Conservation (phyloP, 345 rosid genomes). For the Hibiscus mutabilis region DNA sequence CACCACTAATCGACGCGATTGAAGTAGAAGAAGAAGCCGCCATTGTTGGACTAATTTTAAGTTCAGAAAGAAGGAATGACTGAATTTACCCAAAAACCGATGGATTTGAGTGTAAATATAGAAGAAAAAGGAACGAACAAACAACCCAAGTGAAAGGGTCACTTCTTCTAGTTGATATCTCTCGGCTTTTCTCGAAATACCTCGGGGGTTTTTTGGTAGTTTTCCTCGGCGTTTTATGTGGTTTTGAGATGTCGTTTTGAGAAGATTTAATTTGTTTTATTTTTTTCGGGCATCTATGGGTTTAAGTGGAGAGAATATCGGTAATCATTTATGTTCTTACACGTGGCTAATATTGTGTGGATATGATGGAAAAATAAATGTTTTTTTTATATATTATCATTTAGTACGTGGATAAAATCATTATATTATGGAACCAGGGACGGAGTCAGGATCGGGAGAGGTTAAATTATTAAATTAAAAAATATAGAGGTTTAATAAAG, state of each 20-base stretch:
- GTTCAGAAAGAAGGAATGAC: not conserved
- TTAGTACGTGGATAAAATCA: too few species aligned
- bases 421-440: too few species aligned
- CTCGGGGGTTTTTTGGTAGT: not conserved
- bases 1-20: conserved; percentile 32
- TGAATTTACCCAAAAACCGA: not conserved
- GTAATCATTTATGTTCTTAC: not conserved
- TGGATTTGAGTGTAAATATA: conserved; percentile 27
- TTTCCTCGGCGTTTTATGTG: not conserved
- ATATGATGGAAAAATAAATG: not conserved
- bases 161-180: not conserved
- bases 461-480: too few species aligned
- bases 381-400: too few species aligned
- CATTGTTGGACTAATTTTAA: conserved; percentile 9
- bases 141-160: too few species aligned
- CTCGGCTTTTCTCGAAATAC: not conserved
- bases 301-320: not conserved
- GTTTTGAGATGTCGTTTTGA: not conserved
- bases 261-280: not conserved
- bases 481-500: too few species aligned
- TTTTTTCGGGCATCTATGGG: not conserved
- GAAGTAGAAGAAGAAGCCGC: conserved; percentile 42
- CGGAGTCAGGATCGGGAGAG: too few species aligned
- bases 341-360: not conserved
- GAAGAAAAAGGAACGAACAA: not conserved